A percentile compares a stretch with the other conserved stretches of the same genome.
These are phyloP conservation scores for Yamadazyma epiphylla DNA, from an alignment of 1,139 yeast species.

Conservation along the genomic window DNA sequence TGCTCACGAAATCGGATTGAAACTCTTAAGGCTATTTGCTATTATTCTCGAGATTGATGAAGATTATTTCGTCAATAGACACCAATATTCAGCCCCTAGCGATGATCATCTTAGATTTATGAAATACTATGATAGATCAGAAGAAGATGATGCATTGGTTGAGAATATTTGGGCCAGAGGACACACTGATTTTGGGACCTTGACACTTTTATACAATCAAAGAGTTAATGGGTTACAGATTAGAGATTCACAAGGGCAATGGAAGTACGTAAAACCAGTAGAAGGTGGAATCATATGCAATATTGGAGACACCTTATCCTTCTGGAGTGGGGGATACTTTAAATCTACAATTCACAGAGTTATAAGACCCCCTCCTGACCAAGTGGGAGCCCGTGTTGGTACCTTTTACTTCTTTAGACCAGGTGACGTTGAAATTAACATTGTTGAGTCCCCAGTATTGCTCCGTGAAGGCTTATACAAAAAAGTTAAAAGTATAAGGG, in stretches of 20 bases:
- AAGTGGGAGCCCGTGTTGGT: constrained; percentile 24
- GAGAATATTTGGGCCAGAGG: constrained; percentile 29
- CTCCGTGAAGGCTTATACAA: constrained; percentile 23
- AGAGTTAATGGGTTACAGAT: constrained; percentile 28
- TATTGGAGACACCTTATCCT: constrained; percentile 28
- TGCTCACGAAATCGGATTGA: constrained; percentile 21
- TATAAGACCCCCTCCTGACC: constrained; percentile 28
- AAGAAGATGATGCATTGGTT: constrained; percentile 23
- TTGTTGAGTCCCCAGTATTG: constrained; percentile 29
- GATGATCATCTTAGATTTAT: constrained; percentile 31
- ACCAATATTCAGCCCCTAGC: constrained; percentile 26
- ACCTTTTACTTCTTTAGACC: constrained; percentile 32
- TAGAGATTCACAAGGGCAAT: constrained; percentile 19
- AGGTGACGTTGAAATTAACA: constrained; percentile 25
- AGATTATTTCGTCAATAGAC: constrained; percentile 24
- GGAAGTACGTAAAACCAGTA: constrained; percentile 29
- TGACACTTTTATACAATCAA: constrained; percentile 26
- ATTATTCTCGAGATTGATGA: constrained; percentile 29
- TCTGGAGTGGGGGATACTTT: constrained; percentile 31
- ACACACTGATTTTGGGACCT: constrained; percentile 29
- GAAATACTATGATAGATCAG: constrained; percentile 25
- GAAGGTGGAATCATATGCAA: constrained; percentile 27
- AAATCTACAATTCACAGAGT: constrained; percentile 31
- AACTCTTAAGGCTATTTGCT: constrained; percentile 26
- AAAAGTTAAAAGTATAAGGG: constrained; percentile 19